phyloP scores from a whole-genome alignment of 2,329 filamentous ascomycete species.

The Myriosclerotinia scirpicola region DNA sequence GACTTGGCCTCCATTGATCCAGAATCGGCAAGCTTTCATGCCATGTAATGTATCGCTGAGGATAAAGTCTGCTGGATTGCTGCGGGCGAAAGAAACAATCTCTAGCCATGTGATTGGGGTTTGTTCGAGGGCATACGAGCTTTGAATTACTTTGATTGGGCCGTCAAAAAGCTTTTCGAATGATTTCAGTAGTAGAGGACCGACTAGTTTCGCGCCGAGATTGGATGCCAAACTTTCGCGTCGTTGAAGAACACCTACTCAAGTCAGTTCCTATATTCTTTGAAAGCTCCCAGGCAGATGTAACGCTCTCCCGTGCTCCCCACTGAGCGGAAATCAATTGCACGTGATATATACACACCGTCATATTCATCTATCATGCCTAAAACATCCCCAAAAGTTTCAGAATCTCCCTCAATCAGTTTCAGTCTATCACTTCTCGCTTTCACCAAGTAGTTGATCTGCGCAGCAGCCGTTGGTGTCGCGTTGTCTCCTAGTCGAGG shows the following conservation, averaged over 20 bases:
- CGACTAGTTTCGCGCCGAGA: slow-evolving; percentile 78
- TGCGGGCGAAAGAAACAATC: slow-evolving; percentile 79
- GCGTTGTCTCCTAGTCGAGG: slow-evolving; percentile 21
- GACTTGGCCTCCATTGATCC: slow-evolving; percentile 75
- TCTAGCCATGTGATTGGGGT: slow-evolving; percentile 77
- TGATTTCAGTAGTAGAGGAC: slow-evolving; percentile 78
- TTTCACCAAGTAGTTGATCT: slow-evolving; percentile 56
- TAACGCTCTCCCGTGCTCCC: background rate
- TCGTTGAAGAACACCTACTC: slow-evolving; percentile 69
- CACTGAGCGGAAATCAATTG: background rate
- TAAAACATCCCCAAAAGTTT: slow-evolving; percentile 72
- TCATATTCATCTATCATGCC: slow-evolving; percentile 77
- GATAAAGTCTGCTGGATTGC: slow-evolving; percentile 75
- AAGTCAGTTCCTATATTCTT: slow-evolving; percentile 23
- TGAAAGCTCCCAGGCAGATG: background rate
- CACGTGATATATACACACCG: slow-evolving; percentile 44
- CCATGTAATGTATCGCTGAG: slow-evolving; percentile 69
- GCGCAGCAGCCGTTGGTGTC: slow-evolving; percentile 33
- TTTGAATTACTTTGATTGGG: slow-evolving; percentile 56
- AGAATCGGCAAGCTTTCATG: slow-evolving; percentile 74
- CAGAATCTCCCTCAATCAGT: slow-evolving; percentile 56
- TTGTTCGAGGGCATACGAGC: slow-evolving; percentile 55
- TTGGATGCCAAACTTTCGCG: slow-evolving; percentile 86
- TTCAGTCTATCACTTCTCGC: slow-evolving; percentile 48
- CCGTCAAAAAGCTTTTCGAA: slow-evolving; percentile 86